Percentiles rank a stretch among this genome's conserved stretches.
Conservation (phyloP, 2,329 filamentous ascomycete species). For the Davidsoniella australis region DNA sequence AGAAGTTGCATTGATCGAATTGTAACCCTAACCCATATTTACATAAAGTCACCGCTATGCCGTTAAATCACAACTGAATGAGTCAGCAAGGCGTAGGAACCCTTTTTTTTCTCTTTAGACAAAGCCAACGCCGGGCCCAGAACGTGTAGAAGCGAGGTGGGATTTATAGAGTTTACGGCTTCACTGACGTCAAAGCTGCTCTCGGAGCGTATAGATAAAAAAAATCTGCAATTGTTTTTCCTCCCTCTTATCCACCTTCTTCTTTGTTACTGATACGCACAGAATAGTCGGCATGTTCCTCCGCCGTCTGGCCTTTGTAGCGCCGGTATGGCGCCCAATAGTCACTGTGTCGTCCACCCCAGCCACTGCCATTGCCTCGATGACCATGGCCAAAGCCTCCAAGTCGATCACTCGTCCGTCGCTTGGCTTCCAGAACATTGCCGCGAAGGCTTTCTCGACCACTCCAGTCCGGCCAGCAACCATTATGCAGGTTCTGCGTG, state of each 20-base stretch:
- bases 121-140: too few relatives aligned
- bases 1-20: too few relatives aligned
- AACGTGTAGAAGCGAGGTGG: too few relatives aligned
- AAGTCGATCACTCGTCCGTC: neutral
- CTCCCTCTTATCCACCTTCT: neutral
- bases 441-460: slow-evolving; percentile 31
- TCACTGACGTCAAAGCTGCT: too few relatives aligned
- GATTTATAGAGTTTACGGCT: too few relatives aligned
- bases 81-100: too few relatives aligned
- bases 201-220: too few relatives aligned
- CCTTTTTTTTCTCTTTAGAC: too few relatives aligned
- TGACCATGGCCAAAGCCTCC: neutral
- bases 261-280: neutral
- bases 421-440: neutral
- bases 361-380: slow-evolving; percentile 13
- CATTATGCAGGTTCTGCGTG: slow-evolving; percentile 54
- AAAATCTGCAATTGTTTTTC: too few relatives aligned
- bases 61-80: too few relatives aligned
- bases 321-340: slow-evolving; percentile 9
- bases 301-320: slow-evolving; percentile 7
- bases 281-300: slow-evolving; percentile 10
- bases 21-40: too few relatives aligned
- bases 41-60: too few relatives aligned
- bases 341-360: slow-evolving; percentile 16
- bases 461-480: slow-evolving; percentile 43